Base-by-base conservation (phyloP, 2,329 filamentous ascomycete species). In the Epicoccum nigrum region DNA sequence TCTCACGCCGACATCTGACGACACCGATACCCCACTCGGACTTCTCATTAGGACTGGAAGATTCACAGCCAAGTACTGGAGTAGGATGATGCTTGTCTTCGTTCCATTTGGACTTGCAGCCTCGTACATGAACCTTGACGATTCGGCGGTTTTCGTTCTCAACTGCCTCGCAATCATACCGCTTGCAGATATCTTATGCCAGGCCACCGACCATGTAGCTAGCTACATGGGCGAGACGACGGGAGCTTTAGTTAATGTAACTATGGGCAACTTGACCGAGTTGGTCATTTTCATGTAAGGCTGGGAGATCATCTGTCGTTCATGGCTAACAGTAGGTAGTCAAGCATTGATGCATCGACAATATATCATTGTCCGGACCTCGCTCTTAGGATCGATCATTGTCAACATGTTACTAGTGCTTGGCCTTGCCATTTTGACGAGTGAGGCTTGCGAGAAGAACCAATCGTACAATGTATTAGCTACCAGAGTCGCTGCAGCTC, bases 381-480 rank as follows among this genome's bases (percentile, higher is more conserved):
- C 91, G 0, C 79, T 96, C 17, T 88, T 96, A 48, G 92, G 92
- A 39, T 90, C 86, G 69, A 94, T 96, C 65, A 78, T 96, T 15
- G 94, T 90, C 34, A 96, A 96, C 69, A 74, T 96, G 46, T 81
- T 95, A 1, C 82, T 95, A 11, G 89, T 95, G 42, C 79, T 94
- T 79, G 91, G 90, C 44, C 92, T 90, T 82, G 93, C 86, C 72
- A 56, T 96, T 91, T 79, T 92, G 92, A 76, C 87, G 87, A 59
- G 90, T 87, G 37, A 89, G 88, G 5, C 72, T 91, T 57, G 85
- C 86, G 50, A 84, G 89, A 38, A 70, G 81, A 87, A 92, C 67
- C 92, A 96, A 70, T 85, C 83, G 68, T 96, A 96, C 81, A 95
- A 96, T 75, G 84, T 87, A 19, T 90, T 89, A 0, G 90, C 95